Evolutionary conservation across 1,284 basidiomycete species (phyloP), one percentile per base, ranked within the genome.

Genomic region (Pyrrhoderma noxium): DNA sequence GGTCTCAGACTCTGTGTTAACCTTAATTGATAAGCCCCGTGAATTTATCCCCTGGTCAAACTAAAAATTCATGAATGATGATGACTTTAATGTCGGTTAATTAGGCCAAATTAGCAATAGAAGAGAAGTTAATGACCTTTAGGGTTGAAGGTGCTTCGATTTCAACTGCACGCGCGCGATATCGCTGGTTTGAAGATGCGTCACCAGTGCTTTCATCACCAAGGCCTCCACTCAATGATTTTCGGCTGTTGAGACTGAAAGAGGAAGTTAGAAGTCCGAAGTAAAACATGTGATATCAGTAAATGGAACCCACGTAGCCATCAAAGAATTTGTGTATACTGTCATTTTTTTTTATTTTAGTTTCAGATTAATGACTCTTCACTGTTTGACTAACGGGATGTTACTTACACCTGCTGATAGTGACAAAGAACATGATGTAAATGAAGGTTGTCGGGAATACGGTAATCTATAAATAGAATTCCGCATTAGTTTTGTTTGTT

Each of bases 241-340:
- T 46, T 7, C 53, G 53, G 31, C 43, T 45, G 35, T 55, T 55
- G 4, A 55, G 49, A 2, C 47, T 54, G 36, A 22, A 18, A 25
- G 36, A 34, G 34, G 45, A 31, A 37, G 42, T 8, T n/a, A 34
- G 31, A 23, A 3, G 43, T 45, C 3, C 45, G 19, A 16, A 19
- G 21, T n/a, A 3, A 7, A 13, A 2, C 11, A 14, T 18, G 11
- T 31, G 27, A 8, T 0, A 8, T 14, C 11, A 42, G 7, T 14
- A 16, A 3, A 35, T n/a, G 22, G n/a, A 23, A 25, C 51, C 36
- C 37, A 53, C 49, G 54, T 56, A 19, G 54, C 54, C 16, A 56
- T 36, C 9, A 56, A 47, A 16, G 54, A 52, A 22, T 56, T 56
- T 16, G 51, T 45, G 47, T 56, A 56, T 11, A 56, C 54, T 56